Evolutionary conservation across 164 flowering plant genomes (phyloP).

Genomic region (Magnolia officinalis): DNA sequence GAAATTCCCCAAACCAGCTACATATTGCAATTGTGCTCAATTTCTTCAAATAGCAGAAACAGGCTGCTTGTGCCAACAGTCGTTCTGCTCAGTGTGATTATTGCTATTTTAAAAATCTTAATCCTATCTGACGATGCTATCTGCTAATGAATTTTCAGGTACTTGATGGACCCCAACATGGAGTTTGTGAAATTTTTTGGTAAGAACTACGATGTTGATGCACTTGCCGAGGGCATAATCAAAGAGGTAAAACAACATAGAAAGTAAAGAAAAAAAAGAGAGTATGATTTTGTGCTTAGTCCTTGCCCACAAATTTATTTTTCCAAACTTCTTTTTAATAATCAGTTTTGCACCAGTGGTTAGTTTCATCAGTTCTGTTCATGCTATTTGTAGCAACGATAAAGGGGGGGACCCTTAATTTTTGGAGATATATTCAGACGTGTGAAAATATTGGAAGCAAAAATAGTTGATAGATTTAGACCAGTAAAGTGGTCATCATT

Average conservation of each 20-base stretch:
- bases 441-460: too few relatives aligned
- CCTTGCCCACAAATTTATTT: background rate
- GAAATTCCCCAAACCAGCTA: background rate
- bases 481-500: too few relatives aligned
- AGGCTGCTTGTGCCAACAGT: background rate
- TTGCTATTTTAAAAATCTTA: background rate
- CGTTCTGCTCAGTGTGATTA: background rate
- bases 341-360: too few relatives aligned
- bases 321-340: background rate
- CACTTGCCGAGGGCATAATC: conserved; percentile 74
- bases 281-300: background rate
- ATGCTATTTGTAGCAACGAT: too few relatives aligned
- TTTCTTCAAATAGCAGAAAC: background rate
- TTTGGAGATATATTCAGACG: too few relatives aligned
- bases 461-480: too few relatives aligned
- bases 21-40: background rate
- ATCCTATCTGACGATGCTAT: background rate
- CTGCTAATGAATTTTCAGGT: conserved; percentile 44
- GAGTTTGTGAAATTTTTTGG: conserved; percentile 84
- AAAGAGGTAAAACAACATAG: conserved; percentile 66
- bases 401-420: too few relatives aligned
- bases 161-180: conserved; percentile 89
- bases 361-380: too few relatives aligned
- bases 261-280: conserved; percentile 11
- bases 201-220: conserved; percentile 73